Evolutionary conservation across 1,139 yeast genomes (phyloP).

Genomic region (Debaryomyces singareniensis): DNA sequence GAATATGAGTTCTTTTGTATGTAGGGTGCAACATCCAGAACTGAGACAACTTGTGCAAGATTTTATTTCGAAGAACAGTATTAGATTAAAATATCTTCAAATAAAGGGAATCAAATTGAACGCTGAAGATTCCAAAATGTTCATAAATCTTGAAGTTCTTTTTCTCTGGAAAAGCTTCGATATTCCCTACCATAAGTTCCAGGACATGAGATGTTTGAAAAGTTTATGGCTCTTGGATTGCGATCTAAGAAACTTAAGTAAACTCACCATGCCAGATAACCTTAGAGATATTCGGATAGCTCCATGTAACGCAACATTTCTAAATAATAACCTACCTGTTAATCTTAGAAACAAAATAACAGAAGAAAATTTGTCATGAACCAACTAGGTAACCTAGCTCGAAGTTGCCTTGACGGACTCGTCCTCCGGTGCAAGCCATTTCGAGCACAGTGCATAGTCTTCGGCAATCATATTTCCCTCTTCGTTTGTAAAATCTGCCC

Average conservation of each 20-base stretch:
- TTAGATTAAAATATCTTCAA: slow-evolving; percentile 2
- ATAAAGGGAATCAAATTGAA: slow-evolving; percentile 2
- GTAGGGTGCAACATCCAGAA: slow-evolving; percentile 1
- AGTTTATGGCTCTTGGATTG: slow-evolving; percentile 4
- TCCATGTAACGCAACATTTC: slow-evolving; percentile 3
- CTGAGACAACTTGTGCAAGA: slow-evolving; percentile 1
- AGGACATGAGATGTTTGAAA: slow-evolving; percentile 1
- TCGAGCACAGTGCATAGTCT: slow-evolving; percentile 11
- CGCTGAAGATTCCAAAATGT: background rate
- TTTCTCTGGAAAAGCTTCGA: slow-evolving; percentile 4
- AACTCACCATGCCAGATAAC: slow-evolving; percentile 2
- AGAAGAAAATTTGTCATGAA: slow-evolving; percentile 3
- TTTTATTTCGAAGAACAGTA: slow-evolving; percentile 1
- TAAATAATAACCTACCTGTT: slow-evolving; percentile 2
- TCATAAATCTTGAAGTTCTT: slow-evolving; percentile 1
- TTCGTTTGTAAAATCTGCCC: slow-evolving; percentile 36
- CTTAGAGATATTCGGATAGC: slow-evolving; percentile 4
- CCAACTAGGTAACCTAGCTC: background rate
- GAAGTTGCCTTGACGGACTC: slow-evolving; percentile 5
- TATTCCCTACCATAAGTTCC: slow-evolving; percentile 2
- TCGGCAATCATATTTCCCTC: slow-evolving; percentile 20
- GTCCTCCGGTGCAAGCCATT: slow-evolving; percentile 31
- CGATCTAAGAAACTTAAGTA: slow-evolving; percentile 2
- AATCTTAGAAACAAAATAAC: slow-evolving; percentile 2
- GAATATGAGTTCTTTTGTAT: slow-evolving; percentile 2